Base-by-base conservation (phyloP, 129 eudicot species). In the Glebionis coronaria region DNA sequence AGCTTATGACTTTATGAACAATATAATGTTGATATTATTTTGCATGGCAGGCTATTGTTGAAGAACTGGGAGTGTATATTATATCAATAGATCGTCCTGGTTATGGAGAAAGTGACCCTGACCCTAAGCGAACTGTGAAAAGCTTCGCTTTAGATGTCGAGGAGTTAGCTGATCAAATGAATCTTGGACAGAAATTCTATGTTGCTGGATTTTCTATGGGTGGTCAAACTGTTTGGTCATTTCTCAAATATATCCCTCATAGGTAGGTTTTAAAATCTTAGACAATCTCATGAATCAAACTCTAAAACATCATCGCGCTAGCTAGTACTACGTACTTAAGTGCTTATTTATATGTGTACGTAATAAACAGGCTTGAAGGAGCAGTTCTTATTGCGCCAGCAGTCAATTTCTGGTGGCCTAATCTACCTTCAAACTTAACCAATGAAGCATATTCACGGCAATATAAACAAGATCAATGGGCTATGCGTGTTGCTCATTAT, bases 31-130 rank as follows among this genome's bases (percentile, higher is more conserved):
- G 44, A 14, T 35, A 35, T 35, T 35, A 40, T 20, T 52, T 54
- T 28, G 21, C 73, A 89, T 54, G 28, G 21, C 73, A 89, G 96
- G 86, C 69, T 12, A 61, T 76, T n/a, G 38, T 85, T 50, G 79
- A 89, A 69, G 78, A 76, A 16, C 60, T 81, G 50, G 97, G 91
- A 44, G 67, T 82, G 11, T 82, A 87, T 71, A 55, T 87, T 66
- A 84, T 90, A 46, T 61, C 87, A 25, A 70, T 82, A 65, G 97
- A 90, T 25, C 80, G 91, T 46, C 87, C 97, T 42, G 95, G 97
- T 21, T 90, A 90, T 82, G 91, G 95, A 47, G 88, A 90, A 63
- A 90, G 97, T 40, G 89, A 90, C 35, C 95, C 95, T 13, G 71
- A 87, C 54, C 91, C 95, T 25, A 73, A 73, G 5, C 72, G 66